Percentiles rank a stretch among this genome's conserved stretches.
Conservation (phyloP, 495 filamentous ascomycete species). For the Parachaetomium inaequale region DNA sequence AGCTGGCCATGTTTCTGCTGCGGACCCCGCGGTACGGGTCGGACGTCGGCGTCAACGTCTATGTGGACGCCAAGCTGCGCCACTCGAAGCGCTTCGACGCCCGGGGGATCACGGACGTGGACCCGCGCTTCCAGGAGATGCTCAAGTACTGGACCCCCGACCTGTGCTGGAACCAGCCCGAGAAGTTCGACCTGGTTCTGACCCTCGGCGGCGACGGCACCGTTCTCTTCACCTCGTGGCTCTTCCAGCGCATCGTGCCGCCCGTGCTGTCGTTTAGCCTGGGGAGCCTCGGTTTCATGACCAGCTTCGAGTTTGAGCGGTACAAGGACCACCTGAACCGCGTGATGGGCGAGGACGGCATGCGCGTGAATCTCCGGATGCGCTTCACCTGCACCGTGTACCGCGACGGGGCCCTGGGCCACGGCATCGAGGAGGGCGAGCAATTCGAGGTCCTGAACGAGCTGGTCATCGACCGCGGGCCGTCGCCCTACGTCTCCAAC, state of each 20-base stretch:
- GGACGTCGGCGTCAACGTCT: constrained; percentile 79
- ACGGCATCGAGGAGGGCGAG: constrained; percentile 67
- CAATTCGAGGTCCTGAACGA: constrained; percentile 97
- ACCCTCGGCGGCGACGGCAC: constrained; percentile 92
- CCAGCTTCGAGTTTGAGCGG: constrained; percentile 81
- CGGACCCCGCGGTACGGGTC: constrained; percentile 77
- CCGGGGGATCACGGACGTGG: constrained; percentile 63
- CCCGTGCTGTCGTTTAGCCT: constrained; percentile 86
- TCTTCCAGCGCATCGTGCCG: constrained; percentile 90
- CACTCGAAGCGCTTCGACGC: constrained; percentile 83
- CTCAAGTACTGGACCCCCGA: constrained; percentile 92
- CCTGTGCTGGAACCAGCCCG: constrained; percentile 82
- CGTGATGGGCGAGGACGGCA: constrained; percentile 87
- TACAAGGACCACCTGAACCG: constrained; percentile 78
- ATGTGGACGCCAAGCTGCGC: constrained; percentile 86
- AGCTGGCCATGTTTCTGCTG: constrained; percentile 82
- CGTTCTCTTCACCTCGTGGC: constrained; percentile 86
- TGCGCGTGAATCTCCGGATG: constrained; percentile 95
- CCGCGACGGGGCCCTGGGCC: constrained; percentile 49
- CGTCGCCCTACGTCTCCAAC: constrained; percentile 94
- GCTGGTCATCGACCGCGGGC: constrained; percentile 93
- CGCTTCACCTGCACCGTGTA: constrained; percentile 95
- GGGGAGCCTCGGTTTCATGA: constrained; percentile 86
- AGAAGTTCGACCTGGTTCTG: constrained; percentile 88
- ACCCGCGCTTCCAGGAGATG: constrained; percentile 71